phyloP scores from a whole-genome alignment of 129 eudicot species.

The Centella asiatica region DNA sequence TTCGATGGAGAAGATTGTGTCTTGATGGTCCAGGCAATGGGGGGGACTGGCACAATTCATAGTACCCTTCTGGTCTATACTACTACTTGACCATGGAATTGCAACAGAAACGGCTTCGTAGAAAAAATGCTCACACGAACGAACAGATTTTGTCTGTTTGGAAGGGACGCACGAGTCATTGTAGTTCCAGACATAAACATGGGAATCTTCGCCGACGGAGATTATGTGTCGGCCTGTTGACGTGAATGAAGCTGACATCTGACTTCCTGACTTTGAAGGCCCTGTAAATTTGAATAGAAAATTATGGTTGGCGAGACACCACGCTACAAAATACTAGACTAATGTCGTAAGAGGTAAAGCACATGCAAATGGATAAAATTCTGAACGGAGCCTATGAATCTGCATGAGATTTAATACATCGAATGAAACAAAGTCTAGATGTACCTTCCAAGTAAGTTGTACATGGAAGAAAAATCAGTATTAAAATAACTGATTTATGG shows the following conservation, averaged over 20 bases:
- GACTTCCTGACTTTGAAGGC: slow-evolving; percentile 57
- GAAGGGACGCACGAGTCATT: slow-evolving; percentile 24
- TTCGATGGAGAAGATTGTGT: background rate
- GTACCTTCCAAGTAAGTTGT: slow-evolving; percentile 4
- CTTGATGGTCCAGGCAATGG: slow-evolving; percentile 13
- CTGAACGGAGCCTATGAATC: slow-evolving; percentile 4
- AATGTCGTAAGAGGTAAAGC: background rate
- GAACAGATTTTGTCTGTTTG: slow-evolving; percentile 35
- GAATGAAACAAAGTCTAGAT: background rate
- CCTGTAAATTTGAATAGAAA: slow-evolving; percentile 31
- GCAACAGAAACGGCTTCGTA: slow-evolving; percentile 49
- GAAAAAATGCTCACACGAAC: slow-evolving; percentile 56
- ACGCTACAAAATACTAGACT: background rate
- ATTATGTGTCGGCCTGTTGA: slow-evolving; percentile 64
- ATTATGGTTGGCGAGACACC: background rate
- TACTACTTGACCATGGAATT: slow-evolving; percentile 54
- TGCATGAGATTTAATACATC: background rate
- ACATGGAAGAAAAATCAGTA: background rate
- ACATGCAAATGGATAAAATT: background rate
- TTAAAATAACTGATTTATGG: background rate
- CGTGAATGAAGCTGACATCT: slow-evolving; percentile 70
- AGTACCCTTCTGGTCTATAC: slow-evolving; percentile 15
- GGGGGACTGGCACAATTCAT: background rate
- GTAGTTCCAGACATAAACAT: slow-evolving; percentile 59
- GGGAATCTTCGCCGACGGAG: slow-evolving; percentile 72